Percentiles rank a stretch among this genome's conserved stretches.
phyloP scores from a whole-genome alignment of 331 rosid genomes.

The Dryas integrifolia region DNA sequence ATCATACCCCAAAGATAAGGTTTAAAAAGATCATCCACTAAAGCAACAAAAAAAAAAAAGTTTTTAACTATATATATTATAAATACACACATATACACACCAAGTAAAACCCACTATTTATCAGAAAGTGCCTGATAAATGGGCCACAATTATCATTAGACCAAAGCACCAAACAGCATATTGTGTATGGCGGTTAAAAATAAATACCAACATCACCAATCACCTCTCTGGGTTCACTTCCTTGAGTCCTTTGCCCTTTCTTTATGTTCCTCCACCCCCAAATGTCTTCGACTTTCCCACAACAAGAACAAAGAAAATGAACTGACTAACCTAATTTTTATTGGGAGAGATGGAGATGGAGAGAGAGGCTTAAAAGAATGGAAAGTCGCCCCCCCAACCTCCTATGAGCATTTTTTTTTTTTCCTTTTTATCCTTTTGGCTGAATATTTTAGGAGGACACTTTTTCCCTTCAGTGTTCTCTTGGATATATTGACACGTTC shows the following conservation, averaged over 20 bases:
- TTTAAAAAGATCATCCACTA: slow-evolving; percentile 44
- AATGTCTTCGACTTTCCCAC: slow-evolving; percentile 16
- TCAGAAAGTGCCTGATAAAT: slow-evolving; percentile 19
- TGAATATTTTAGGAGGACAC: not conserved
- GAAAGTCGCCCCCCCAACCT: slow-evolving; percentile 33
- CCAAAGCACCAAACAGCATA: not conserved
- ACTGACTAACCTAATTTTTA: not conserved
- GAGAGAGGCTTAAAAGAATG: slow-evolving; percentile 6
- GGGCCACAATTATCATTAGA: slow-evolving; percentile 25
- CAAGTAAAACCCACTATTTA: slow-evolving; percentile 18
- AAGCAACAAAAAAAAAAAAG: not conserved
- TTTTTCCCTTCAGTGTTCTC: slow-evolving; percentile 16
- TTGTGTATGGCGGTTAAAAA: slow-evolving; percentile 41
- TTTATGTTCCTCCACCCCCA: slow-evolving; percentile 32
- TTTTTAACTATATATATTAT: not conserved
- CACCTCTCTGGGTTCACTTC: slow-evolving; percentile 15
- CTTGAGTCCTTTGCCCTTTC: slow-evolving; percentile 1
- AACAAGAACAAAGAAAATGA: slow-evolving; percentile 5
- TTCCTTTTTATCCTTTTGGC: not conserved
- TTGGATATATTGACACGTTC: slow-evolving; percentile 49
- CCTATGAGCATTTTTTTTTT: slow-evolving; percentile 21
- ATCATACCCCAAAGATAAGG: slow-evolving; percentile 15
- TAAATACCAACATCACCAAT: slow-evolving; percentile 28
- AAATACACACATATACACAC: not conserved
- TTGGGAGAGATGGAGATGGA: not conserved